Conservation (phyloP, 106 monocot genomes). For the Phalaenopsis aphrodite region DNA sequence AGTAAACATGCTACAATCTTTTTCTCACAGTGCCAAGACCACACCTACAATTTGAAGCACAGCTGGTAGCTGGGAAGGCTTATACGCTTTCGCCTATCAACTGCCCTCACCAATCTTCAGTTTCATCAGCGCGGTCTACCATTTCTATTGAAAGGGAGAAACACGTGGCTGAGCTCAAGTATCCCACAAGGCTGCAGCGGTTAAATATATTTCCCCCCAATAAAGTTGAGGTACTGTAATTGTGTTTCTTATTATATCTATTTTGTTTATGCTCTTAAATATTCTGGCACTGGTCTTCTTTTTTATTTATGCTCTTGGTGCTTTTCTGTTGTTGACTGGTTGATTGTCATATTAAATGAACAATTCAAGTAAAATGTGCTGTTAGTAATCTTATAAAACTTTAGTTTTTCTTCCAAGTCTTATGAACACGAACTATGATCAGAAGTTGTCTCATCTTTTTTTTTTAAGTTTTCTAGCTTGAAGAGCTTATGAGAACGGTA, state of each 20-base stretch:
- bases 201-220: slow-evolving; percentile 84
- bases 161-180: slow-evolving; percentile 65
- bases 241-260: background rate
- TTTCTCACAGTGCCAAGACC: slow-evolving; percentile 69
- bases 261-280: background rate
- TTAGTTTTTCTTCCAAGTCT: background rate
- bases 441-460: background rate
- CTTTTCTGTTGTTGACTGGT: background rate
- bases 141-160: slow-evolving; percentile 46
- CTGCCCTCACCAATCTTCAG: slow-evolving; percentile 46
- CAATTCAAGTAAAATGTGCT: background rate
- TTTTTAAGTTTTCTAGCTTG: background rate
- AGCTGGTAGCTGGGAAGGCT: slow-evolving; percentile 72
- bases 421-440: background rate
- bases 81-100: slow-evolving; percentile 56
- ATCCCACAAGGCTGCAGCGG: slow-evolving; percentile 63
- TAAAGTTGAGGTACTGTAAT: slow-evolving; percentile 63
- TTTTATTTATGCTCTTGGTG: background rate
- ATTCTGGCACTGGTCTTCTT: background rate
- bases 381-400: background rate
- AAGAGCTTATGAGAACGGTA: background rate
- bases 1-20: background rate
- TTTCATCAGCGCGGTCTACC: slow-evolving; percentile 25
- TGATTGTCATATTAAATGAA: background rate
- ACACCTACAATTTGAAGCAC: slow-evolving; percentile 81